Evolutionary conservation across 768 basidiomycete genomes (phyloP), one percentile per base, ranked within the genome.

Genomic region (Coprinopsis cinerea): DNA sequence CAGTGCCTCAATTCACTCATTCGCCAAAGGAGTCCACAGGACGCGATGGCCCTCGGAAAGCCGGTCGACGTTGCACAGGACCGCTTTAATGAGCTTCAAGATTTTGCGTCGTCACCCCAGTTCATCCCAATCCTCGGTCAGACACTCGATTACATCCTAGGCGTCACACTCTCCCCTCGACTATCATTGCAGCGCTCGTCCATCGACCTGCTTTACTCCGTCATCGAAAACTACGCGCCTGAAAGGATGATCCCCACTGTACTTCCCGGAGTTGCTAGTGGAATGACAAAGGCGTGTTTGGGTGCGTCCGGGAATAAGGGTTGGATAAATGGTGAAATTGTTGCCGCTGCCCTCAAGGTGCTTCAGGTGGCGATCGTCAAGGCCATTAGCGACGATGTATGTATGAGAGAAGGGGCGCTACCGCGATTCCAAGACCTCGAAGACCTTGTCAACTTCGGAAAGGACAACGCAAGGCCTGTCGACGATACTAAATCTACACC

Each of bases 81-180:
- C 27, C 69, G 69, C 50, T 57, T 69, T 7, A 52, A 52, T 14
- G 60, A 66, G 48, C 64, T 83, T 23, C 63, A 72, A 45, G 68
- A 69, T 32, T 67, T 79, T 47, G 66, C 78, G 1, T 73, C 69
- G 34, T 65, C 73, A 15, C 42, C 65, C 32, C 73, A 70, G 51
- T 83, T 90, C 57, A 69, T 85, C 28, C 86, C 94, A 4, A 73
- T 95, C 34, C 67, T 94, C 25, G 94, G 92, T 11, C 88, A 88
- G 63, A 89, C 88, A 9, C 65, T 96, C 32, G 81, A 87, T 55
- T 79, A 82, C 4, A 70, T 93, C n/a, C 71, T 95, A 43, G 64
- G 60, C 11, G 72, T 78, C 10, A 68, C 83, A 1, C 68, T 73
- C 44, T 83, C 88, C 2, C 68, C 68, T 4, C 72, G 82, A 53